Evolutionary conservation across 495 filamentous ascomycete genomes (phyloP).

Genomic region (Penicillium egyptiacum): DNA sequence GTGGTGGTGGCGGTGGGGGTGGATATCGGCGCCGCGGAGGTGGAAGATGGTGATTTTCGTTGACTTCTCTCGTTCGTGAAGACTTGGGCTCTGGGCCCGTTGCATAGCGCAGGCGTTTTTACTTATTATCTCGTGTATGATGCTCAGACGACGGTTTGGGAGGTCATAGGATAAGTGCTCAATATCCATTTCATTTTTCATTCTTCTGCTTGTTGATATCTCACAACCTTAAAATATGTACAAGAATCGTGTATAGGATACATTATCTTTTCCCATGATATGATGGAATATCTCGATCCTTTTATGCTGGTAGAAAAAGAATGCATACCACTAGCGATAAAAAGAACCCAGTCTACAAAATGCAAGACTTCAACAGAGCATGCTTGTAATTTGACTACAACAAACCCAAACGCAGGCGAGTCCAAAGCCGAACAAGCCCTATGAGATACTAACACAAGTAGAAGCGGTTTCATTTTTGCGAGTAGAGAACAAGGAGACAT

Average conservation of each 20-base stretch:
- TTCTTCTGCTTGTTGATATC: not conserved
- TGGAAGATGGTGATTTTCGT: slow-evolving; percentile 37
- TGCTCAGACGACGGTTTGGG: slow-evolving; percentile 16
- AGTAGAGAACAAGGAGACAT: slow-evolving; percentile 7
- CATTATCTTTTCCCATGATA: not conserved
- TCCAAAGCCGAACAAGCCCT: not conserved
- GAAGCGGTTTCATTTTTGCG: slow-evolving; percentile 17
- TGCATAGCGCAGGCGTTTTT: slow-evolving; percentile 54
- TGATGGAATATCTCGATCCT: not conserved
- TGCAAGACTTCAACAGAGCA: not conserved
- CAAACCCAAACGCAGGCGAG: not conserved
- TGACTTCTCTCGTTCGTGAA: slow-evolving; percentile 15
- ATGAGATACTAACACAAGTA: not conserved
- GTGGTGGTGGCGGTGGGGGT: slow-evolving; percentile 36
- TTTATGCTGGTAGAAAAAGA: not conserved
- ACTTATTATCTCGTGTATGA: slow-evolving; percentile 19
- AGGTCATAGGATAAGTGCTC: slow-evolving; percentile 19
- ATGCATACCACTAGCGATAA: not conserved
- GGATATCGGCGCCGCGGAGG: slow-evolving; percentile 45
- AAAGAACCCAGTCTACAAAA: not conserved
- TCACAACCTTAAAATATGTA: not conserved
- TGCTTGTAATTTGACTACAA: not conserved
- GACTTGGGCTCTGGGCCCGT: slow-evolving; percentile 26
- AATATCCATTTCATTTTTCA: slow-evolving; percentile 20
- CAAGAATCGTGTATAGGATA: not conserved